Base-by-base conservation (phyloP, 257 asterid genomes). In the Buddleja alternifolia region DNA sequence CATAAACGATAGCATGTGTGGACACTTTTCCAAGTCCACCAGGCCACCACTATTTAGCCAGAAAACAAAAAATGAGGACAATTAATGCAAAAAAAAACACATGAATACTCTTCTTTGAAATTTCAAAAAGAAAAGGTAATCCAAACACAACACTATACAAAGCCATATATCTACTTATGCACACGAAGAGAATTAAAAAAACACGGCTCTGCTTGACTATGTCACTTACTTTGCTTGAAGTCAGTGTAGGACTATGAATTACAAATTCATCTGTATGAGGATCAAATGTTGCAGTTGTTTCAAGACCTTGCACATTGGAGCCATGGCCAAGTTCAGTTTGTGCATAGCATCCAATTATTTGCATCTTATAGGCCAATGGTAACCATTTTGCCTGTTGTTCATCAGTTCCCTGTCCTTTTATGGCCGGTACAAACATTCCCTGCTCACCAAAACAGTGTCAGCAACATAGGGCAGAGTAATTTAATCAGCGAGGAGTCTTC, bases 281-380 rank as follows among this genome's bases (percentile, higher is more conserved):
- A 81, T 94, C 98, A 85, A 94, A 94, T 16, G 99, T 89, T 29
- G 99, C 97, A 66, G 95, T 94, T 60, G 99, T 94, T 83, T 94
- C 99, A 50, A 94, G 95, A 69, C 99, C 99, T 82, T 89, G 99
- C 12, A 91, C 98, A 67, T 94, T 94, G 71, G 99, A 94, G 41
- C 98, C 98, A 63, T 94, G 99, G 42, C 99, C 98, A 78, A 94
- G 99, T 84, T 94, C 99, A 67, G 97, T 94, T 79, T 94, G 99
- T 6, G 99, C 99, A 67, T 94, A 94, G 83, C 99, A 94, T 51
- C 99, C 99, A 80, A 94, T 94, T 72, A 91, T 89, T 82, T 94
- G 87, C 98, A 94, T 94, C 88, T 91, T 94, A 74, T 88, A 77
- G 52, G 99, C 98, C 85, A 91, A 75, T 0, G 99, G 81, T 73